Conservation (phyloP, 1,284 basidiomycete genomes). For the Ganoderma meredithae region DNA sequence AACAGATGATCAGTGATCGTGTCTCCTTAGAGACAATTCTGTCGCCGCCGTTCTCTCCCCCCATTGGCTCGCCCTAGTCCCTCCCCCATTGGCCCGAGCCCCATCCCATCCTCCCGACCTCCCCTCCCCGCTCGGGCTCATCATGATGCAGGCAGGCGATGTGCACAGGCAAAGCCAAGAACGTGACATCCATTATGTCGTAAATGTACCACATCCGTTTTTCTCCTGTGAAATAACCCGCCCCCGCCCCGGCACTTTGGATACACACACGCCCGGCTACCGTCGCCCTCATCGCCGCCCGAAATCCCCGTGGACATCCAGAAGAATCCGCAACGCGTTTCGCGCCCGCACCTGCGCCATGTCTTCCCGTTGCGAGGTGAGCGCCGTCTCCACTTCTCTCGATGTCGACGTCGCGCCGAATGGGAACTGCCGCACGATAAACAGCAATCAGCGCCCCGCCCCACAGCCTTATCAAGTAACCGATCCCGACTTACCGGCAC, state of each 20-base stretch:
- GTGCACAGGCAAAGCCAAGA: conserved; percentile 27
- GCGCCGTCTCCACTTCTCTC: conserved; percentile 69
- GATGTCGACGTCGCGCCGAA: conserved; percentile 73
- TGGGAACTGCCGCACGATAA: conserved; percentile 65
- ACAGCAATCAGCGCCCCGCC: conserved; percentile 34
- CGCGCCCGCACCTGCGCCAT: conserved; percentile 88
- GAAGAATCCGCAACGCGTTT: conserved; percentile 90
- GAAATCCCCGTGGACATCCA: conserved; percentile 88
- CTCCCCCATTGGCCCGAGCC: neutral
- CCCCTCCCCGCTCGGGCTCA: conserved; percentile 10
- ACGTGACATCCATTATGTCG: conserved; percentile 14
- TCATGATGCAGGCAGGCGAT: conserved; percentile 15
- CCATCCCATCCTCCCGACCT: neutral
- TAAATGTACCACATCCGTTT: conserved; percentile 15
- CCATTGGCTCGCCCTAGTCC: conserved; percentile 27
- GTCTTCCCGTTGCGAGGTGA: conserved; percentile 81
- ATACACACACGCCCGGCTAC: conserved; percentile 29
- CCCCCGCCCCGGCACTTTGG: conserved; percentile 28
- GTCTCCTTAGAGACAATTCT: conserved; percentile 45
- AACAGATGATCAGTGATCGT: conserved; percentile 41
- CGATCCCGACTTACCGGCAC: conserved; percentile 68
- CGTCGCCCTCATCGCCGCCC: conserved; percentile 37
- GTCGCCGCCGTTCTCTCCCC: conserved; percentile 25
- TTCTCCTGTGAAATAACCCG: neutral
- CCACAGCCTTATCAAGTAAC: conserved; percentile 34